Evolutionary conservation across 1,139 yeast genomes (phyloP).

Genomic region (Pichia sp.): DNA sequence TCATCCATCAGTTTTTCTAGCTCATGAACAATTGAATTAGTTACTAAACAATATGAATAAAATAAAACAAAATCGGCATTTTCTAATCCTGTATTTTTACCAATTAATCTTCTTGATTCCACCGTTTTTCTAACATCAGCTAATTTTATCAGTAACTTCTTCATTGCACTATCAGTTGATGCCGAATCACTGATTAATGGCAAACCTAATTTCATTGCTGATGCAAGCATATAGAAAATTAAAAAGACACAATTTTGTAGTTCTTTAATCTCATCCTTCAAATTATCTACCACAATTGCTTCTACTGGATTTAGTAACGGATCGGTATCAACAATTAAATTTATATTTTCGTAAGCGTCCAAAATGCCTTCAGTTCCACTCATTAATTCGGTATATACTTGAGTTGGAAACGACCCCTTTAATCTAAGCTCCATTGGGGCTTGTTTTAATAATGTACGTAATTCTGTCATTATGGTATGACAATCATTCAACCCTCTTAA

Average conservation of each 20-base stretch:
- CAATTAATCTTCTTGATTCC: constrained; percentile 13
- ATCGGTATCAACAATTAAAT: constrained; percentile 59
- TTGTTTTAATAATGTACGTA: constrained; percentile 55
- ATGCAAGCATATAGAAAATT: constrained; percentile 70
- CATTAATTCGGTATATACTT: constrained; percentile 45
- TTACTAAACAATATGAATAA: constrained; percentile 68
- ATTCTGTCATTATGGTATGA: constrained; percentile 53
- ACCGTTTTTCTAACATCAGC: constrained; percentile 41
- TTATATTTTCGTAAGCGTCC: constrained; percentile 70
- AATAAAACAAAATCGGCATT: constrained; percentile 70
- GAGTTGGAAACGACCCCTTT: constrained; percentile 64
- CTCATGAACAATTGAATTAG: constrained; percentile 60
- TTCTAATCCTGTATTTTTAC: constrained; percentile 31
- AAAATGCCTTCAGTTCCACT: constrained; percentile 56
- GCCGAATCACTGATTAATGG: constrained; percentile 77
- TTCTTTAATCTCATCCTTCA: constrained; percentile 57
- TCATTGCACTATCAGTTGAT: constrained; percentile 69
- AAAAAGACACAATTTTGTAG: constrained; percentile 66
- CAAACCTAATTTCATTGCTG: constrained; percentile 68
- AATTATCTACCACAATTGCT: constrained; percentile 46
- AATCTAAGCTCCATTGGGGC: constrained; percentile 73
- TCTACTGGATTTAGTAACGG: constrained; percentile 50
- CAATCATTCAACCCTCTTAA: constrained; percentile 48
- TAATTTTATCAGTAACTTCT: constrained; percentile 58
- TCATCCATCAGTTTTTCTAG: constrained; percentile 50